Evolutionary conservation across 345 rosid species (phyloP), one percentile per base, ranked within the genome.

Genomic region (Kandelia obovata): DNA sequence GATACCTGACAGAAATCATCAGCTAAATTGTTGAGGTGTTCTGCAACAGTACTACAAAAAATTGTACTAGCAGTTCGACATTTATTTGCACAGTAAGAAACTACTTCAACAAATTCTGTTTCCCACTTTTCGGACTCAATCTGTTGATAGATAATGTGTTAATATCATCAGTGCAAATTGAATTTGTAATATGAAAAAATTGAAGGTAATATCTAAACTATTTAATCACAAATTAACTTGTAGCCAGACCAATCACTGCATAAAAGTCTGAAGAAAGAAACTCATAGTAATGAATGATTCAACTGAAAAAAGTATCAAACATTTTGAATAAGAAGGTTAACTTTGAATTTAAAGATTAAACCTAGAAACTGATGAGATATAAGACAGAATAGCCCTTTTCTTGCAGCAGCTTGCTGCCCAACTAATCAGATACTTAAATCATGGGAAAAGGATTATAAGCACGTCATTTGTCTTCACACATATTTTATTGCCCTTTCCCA

Each of bases 71-170:
- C 82, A 60, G 74, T 69, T 64, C 81, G 88, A 74, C 84, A 87
- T 76, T 85, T 89, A 71, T 75, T 72, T 72, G 91, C 89, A 81
- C 90, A 85, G 75, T 89, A 92, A 71, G 89, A 81, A 51, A 87
- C 83, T 49, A 92, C 83, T 71, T 87, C 93, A 69, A 83, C 62
- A 77, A 89, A 83, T 66, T 83, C 88, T 65, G 68, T 35, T 68
- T 65, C 77, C 75, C 70, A 62, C 58, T 80, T 79, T 62, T 72
- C 73, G 53, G 32, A 60, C 69, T 73, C 88, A 79, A 70, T 84
- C 98, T 93, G 86, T 73, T 65, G 79, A 67, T 58, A 62, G 5
- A 43, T 55, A 37, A 66, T 25, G 2, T 55, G 59, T 27, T 19
- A 17, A 27, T 26, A 27, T 7, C n/a, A 61, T 64, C 67, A 67